These are phyloP conservation scores for Melocanna baccifera DNA, from an alignment of 176 grass and related monocot genomes.

Conservation along the genomic window DNA sequence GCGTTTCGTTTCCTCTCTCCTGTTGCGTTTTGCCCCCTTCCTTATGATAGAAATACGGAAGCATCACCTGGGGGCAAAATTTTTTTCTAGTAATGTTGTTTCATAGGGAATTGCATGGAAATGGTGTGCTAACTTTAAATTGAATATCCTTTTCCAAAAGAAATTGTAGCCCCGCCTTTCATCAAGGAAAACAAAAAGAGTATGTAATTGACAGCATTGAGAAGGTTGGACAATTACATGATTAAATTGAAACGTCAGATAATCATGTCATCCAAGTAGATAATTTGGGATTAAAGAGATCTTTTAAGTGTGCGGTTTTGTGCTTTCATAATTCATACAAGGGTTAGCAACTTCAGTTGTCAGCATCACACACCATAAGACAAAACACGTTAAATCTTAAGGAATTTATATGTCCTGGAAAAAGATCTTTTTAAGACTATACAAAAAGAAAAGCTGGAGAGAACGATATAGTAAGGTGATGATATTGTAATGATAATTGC, in stretches of 20 bases:
- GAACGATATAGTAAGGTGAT: neutral
- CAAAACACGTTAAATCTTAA: neutral
- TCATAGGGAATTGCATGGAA: neutral
- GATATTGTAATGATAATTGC: neutral
- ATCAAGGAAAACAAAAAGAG: no score
- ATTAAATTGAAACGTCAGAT: neutral
- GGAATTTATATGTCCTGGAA: neutral
- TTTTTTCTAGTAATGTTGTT: neutral
- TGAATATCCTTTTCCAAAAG: neutral
- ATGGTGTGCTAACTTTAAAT: neutral
- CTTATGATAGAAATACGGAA: neutral
- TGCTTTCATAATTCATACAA: neutral
- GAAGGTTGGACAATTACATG: neutral
- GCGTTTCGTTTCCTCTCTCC: neutral
- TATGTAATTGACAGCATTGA: no score
- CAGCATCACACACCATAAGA: neutral
- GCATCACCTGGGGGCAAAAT: neutral
- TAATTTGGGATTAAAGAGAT: neutral
- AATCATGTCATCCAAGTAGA: neutral
- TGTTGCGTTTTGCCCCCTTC: constrained; percentile 27
- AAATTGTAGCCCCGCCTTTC: neutral
- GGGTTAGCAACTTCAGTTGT: neutral
- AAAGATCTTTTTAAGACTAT: neutral
- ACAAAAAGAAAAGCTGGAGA: neutral
- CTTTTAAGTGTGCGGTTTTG: neutral